Base-by-base conservation (phyloP, 805 yeast species). In the Priceomyces haplophilus region DNA sequence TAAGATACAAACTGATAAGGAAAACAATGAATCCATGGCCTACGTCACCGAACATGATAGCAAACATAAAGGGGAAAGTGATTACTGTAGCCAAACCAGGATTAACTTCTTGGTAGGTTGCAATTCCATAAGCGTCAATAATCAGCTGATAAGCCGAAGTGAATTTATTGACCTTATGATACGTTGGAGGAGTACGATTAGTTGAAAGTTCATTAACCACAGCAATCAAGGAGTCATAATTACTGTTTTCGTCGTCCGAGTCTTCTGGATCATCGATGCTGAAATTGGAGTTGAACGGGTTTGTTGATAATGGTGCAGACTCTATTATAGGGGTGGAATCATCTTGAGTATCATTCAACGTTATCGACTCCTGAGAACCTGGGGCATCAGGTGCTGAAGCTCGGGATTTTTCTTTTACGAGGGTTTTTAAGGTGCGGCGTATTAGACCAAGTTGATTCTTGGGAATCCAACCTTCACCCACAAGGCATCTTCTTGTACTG, bases 21-120 rank as follows among this genome's bases (percentile, higher is more conserved):
- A 76, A 59, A 55, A 84, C 65, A 42, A 84, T 67, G 43, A 80
- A 64, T n/a, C 90, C 90, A 57, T 84, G 90, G 8, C 90, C 90
- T 49, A 83, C 66, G 65, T 84, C 90, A 65, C 90, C 90, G 65
- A 84, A 84, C 90, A 84, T 84, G 48, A 84, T 80, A 13, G 90
- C 88, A 65, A 84, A 84, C 87, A 84, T 80, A 57, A 83, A 84
- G 12, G 90, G 90, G 65, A 84, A 84, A 0, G 90, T 84, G 13
- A 83, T 80, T 32, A 83, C 74, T 1, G 89, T 80, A 13, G 90
- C 83, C 47, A 83, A 71, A 42, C 88, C 88, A 7, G 90, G 86
- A 54, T 83, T 83, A 8, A 83, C 82, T 60, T 83, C 90, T 54
- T 79, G 80, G 55, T 83, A 83, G 17, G 86, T 80, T 8, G 88